Percentiles rank a stretch among this genome's conserved stretches.
These are phyloP conservation scores for Dinochytrium kinnereticum DNA, from an alignment of 371 early-diverging fungal genomes.

Conservation along the genomic window DNA sequence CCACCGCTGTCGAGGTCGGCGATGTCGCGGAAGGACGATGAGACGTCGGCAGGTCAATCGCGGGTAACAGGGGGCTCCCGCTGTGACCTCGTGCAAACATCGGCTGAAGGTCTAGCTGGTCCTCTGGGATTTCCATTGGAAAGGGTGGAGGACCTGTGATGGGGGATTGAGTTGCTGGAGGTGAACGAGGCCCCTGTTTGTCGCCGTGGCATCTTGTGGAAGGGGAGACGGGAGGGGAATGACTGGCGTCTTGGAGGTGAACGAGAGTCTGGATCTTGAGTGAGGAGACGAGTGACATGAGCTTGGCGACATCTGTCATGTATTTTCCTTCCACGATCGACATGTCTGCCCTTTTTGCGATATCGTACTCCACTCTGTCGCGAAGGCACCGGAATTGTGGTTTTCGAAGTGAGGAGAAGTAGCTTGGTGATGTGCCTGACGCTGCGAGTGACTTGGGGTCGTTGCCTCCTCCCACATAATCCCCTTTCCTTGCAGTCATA, in stretches of 20 bases:
- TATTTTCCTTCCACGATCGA: not conserved
- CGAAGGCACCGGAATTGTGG: constrained; percentile 4
- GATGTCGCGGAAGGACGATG: not conserved
- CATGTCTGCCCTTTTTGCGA: not conserved
- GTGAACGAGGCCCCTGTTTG: not conserved
- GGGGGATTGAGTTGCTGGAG: not conserved
- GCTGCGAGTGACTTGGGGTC: not conserved
- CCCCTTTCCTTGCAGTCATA: not conserved
- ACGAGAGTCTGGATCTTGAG: not conserved
- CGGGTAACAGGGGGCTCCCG: not conserved
- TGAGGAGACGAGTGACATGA: not conserved
- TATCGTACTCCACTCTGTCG: constrained; percentile 1
- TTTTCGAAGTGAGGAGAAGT: not conserved
- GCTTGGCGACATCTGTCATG: not conserved
- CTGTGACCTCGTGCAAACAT: not conserved
- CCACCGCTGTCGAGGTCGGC: not conserved
- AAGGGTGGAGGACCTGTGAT: constrained; percentile 7
- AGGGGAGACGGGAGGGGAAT: not conserved
- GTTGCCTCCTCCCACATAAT: not conserved
- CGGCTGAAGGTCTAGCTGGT: too few relatives aligned
- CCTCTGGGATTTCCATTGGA: constrained; percentile 13
- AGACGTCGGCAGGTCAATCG: too few relatives aligned
- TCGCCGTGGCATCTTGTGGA: not conserved
- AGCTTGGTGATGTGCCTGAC: not conserved
- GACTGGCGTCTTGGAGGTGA: not conserved